Evolutionary conservation across 148 eudicot genomes (phyloP), one percentile per base, ranked within the genome.

Genomic region (Dysphania ambrosioides): DNA sequence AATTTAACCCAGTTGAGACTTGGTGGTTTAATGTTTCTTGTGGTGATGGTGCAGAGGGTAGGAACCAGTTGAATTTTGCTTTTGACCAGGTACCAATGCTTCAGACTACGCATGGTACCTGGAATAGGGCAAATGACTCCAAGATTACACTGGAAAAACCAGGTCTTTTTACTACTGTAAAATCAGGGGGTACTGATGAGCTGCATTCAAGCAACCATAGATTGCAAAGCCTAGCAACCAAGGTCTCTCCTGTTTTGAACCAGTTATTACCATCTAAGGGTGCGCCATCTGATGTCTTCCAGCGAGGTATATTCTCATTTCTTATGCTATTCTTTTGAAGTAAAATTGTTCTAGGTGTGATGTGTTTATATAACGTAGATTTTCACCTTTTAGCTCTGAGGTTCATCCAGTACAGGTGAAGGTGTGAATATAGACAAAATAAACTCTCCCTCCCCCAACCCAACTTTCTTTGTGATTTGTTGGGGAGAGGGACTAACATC

Each of bases 51-150:
- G 75, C 90, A 87, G 99, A 82, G 60, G 90, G 90, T 73, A 87
- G 88, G 79, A 88, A 80, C 62, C 88, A 86, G 66, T 78, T 89
- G 84, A 85, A 80, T 66, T 85, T 90, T 66, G 79, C 79, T 36
- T 80, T 88, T 75, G 83, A 78, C 74, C 86, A 86, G 80, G 82
- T 23, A 8, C 84, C 91, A 58, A 55, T 75, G 72, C 66, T 80
- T 76, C 91, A 86, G 55, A 63, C 80, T 68, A 82, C 81, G 78
- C 84, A 79, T 69, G 73, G 80, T 78, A 70, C 82, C 66, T 90
- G 93, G 93, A 88, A 87, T 57, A 75, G 73, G 72, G 55, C 84
- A 41, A 75, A 68, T 55, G 78, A 70, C 79, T 75, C 92, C 79
- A 92, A 86, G 83, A 82, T 78, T 80, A 82, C 83, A 15, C 76